These are phyloP conservation scores for Chrysanthemum lavandulifolium DNA, from an alignment of 129 eudicot species.

Conservation along the genomic window DNA sequence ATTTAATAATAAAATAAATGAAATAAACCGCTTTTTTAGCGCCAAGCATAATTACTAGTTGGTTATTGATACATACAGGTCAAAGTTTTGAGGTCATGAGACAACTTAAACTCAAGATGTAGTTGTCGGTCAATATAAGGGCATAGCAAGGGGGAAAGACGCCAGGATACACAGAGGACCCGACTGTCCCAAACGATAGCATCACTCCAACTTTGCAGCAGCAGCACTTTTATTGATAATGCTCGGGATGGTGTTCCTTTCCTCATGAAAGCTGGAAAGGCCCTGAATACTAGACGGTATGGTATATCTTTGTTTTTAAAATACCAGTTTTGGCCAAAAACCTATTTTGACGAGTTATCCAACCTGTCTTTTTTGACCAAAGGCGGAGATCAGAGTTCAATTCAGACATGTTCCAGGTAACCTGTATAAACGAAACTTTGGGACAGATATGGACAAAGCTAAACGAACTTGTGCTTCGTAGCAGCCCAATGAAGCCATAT, in stretches of 20 bases:
- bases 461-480: conserved; percentile 90
- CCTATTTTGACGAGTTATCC: not conserved
- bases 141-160: conserved; percentile 72
- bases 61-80: conserved; percentile 49
- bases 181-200: conserved; percentile 75
- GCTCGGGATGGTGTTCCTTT: conserved; percentile 99
- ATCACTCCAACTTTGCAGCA: conserved; percentile 94
- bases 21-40: not conserved
- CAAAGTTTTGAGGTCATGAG: conserved; percentile 88
- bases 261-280: conserved; percentile 97
- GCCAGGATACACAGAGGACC: conserved; percentile 83
- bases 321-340: not conserved
- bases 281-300: conserved; percentile 78
- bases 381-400: conserved; percentile 97
- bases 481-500: conserved; percentile 93
- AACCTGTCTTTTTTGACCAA: conserved; percentile 18
- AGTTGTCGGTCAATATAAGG: conserved; percentile 85
- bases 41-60: not conserved
- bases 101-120: conserved; percentile 67
- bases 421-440: conserved; percentile 68
- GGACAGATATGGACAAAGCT: conserved; percentile 75
- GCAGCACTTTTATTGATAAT: conserved; percentile 84
- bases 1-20: too few species aligned
- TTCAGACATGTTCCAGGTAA: conserved; percentile 96
- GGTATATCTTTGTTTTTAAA: conserved; percentile 31